Conservation (phyloP, 2,329 filamentous ascomycete species). For the Dactylellina cionopaga region DNA sequence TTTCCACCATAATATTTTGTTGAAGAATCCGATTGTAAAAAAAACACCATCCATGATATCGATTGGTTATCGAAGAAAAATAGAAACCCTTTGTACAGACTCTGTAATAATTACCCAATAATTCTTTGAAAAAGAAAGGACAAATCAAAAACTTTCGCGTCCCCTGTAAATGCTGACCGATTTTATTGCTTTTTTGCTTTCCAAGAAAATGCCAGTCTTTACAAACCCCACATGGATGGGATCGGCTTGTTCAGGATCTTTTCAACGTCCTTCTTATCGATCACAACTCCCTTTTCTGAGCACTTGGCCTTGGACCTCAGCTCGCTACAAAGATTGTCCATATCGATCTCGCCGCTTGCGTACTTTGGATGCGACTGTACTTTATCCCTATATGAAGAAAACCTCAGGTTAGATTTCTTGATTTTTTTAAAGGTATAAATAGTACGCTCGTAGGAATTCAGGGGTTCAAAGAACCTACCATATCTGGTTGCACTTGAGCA, state of each 20-base stretch:
- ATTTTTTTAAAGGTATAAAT: slow-evolving; percentile 48
- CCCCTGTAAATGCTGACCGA: slow-evolving; percentile 51
- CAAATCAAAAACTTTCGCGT: slow-evolving; percentile 25
- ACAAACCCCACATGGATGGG: slow-evolving; percentile 51
- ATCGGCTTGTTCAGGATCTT: slow-evolving; percentile 51
- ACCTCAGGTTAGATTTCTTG: slow-evolving; percentile 44
- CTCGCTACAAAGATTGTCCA: slow-evolving; percentile 91
- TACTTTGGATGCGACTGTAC: slow-evolving; percentile 68
- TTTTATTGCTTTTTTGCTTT: slow-evolving; percentile 19
- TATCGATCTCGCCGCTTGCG: slow-evolving; percentile 88
- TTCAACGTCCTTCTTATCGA: slow-evolving; percentile 89
- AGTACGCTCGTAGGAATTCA: neutral
- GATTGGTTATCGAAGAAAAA: slow-evolving; percentile 14
- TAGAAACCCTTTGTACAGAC: slow-evolving; percentile 50
- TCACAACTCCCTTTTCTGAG: slow-evolving; percentile 86
- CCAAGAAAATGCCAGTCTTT: slow-evolving; percentile 6
- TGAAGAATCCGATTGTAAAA: slow-evolving; percentile 15
- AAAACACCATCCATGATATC: slow-evolving; percentile 52
- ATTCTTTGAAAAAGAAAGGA: slow-evolving; percentile 26
- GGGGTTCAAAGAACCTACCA: slow-evolving; percentile 72
- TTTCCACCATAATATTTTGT: slow-evolving; percentile 42
- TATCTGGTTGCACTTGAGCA: slow-evolving; percentile 88
- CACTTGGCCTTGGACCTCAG: slow-evolving; percentile 96
- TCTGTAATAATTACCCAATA: slow-evolving; percentile 47
- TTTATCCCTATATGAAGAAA: slow-evolving; percentile 75